A percentile compares a stretch with the other conserved stretches of the same genome.
Evolutionary conservation across 306 rosid genomes (phyloP).

Genomic region (Dicorynia guianensis): DNA sequence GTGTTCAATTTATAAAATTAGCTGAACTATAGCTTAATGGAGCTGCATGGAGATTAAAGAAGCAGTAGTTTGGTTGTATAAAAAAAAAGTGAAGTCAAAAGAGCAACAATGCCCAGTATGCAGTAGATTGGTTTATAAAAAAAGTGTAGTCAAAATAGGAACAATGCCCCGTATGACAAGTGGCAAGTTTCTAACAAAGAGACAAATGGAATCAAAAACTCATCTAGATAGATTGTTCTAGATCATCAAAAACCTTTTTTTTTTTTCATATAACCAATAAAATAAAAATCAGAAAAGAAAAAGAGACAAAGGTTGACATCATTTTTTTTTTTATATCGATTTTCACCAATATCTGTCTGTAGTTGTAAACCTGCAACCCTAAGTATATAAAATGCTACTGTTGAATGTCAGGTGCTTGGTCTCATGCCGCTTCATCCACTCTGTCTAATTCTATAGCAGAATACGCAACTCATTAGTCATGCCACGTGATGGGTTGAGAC

Average conservation of each 20-base stretch:
- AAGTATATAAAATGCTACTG: background rate
- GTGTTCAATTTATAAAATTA: no score
- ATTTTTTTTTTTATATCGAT: constrained; percentile 38
- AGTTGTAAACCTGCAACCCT: no score
- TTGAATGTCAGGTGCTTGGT: background rate
- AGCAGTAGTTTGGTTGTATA: background rate
- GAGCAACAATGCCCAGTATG: constrained; percentile 2
- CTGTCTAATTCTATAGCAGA: constrained; percentile 10
- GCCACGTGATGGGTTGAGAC: constrained; percentile 26
- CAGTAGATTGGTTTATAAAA: no score
- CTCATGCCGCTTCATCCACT: constrained; percentile 23
- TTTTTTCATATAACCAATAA: background rate
- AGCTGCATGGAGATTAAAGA: background rate
- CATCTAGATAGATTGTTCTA: constrained; percentile 18
- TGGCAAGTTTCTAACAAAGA: constrained; percentile 28
- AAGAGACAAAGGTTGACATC: constrained; percentile 19
- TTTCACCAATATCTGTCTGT: constrained; percentile 43
- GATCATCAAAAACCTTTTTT: background rate
- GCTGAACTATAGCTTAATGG: constrained; percentile 3
- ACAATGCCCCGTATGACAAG: constrained; percentile 27
- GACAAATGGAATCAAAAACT: constrained; percentile 28
- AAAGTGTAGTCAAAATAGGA: constrained; percentile 1
- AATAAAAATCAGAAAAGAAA: constrained; percentile 1
- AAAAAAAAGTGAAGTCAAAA: no score
- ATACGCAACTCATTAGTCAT: constrained; percentile 20